Conservation (phyloP, 768 basidiomycete genomes). For the Tulasnella calospora region DNA sequence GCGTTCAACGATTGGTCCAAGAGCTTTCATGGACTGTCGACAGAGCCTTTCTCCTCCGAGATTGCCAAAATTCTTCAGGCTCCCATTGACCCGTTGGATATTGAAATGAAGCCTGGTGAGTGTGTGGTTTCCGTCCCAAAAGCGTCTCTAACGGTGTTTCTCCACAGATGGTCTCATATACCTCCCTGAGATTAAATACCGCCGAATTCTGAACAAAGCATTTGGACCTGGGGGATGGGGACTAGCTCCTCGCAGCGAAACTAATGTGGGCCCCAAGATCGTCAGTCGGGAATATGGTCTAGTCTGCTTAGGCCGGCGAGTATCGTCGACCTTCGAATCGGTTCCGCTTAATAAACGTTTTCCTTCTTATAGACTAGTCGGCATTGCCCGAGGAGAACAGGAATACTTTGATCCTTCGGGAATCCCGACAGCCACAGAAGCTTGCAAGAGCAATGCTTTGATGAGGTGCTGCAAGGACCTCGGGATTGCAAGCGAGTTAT, state of each 20-base stretch:
- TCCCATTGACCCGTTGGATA: constrained; percentile 67
- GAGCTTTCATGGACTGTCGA: constrained; percentile 76
- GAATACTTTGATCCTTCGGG: constrained; percentile 91
- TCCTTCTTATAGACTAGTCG: constrained; percentile 59
- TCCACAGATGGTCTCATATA: constrained; percentile 81
- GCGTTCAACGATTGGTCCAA: constrained; percentile 76
- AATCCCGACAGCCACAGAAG: constrained; percentile 89
- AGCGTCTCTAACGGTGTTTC: not conserved
- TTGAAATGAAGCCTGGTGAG: constrained; percentile 92
- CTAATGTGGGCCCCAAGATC: constrained; percentile 78
- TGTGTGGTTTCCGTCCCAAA: constrained; percentile 22
- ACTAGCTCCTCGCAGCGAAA: constrained; percentile 86
- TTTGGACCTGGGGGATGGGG: constrained; percentile 99
- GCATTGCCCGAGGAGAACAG: constrained; percentile 89
- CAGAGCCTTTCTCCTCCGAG: constrained; percentile 71
- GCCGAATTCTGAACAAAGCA: constrained; percentile 83
- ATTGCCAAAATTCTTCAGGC: constrained; percentile 65
- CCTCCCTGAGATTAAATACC: constrained; percentile 95
- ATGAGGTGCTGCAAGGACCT: constrained; percentile 98
- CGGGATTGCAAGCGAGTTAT: constrained; percentile 92
- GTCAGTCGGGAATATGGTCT: constrained; percentile 93
- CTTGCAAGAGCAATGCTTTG: constrained; percentile 91
- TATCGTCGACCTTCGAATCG: constrained; percentile 17
- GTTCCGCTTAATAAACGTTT: constrained; percentile 16
- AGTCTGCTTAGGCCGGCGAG: constrained; percentile 84